Evolutionary conservation across 768 basidiomycete genomes (phyloP), one percentile per base, ranked within the genome.

Genomic region (Leccinum arenicola): DNA sequence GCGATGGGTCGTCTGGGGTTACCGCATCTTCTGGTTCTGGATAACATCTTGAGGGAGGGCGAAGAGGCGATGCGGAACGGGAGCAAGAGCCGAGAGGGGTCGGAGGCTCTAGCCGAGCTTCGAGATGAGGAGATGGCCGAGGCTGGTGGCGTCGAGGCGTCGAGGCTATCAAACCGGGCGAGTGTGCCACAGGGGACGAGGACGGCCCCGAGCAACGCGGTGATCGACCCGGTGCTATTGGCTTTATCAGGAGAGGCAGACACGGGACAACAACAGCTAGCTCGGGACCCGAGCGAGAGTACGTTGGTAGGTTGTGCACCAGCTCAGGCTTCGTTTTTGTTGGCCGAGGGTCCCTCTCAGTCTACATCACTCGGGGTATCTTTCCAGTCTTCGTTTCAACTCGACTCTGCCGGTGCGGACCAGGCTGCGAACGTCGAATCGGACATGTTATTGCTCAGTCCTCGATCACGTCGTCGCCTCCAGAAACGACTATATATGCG

Each of bases 401-500:
- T 40, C 33, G 33, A 17, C 17, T 19, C 38, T 21, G 25, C 31
- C 21, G 14, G 33, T 27, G 31, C 59, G 15, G 31, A 55, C 19
- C 47, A 33, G 6, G 9, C 57, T 19, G 25, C 27, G 25, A 64
- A 54, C 3, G 55, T 50, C 38, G 55, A 60, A 5, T n/a, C 62
- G 29, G 68, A 68, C 49, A 50, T 69, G 17, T 61, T 62, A n/a
- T 54, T 55, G 31, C 74, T 81, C 21, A 82, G 78, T 19, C 84
- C 85, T 1, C 65, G 63, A 1, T 76, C 81, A 9, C 84, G 84
- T 7, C 80, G 84, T 35, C 83, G 81, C n/a, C 61, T 82, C 23
- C 73, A 74, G 58, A 89, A 89, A 58, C 78, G 88, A 40, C 74
- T 91, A 6, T 82, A 88, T 62, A 91, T 91, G 89, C 84, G 89